Evolutionary conservation across 1,284 basidiomycete genomes (phyloP).

Genomic region (Taiwanofungus camphoratus): DNA sequence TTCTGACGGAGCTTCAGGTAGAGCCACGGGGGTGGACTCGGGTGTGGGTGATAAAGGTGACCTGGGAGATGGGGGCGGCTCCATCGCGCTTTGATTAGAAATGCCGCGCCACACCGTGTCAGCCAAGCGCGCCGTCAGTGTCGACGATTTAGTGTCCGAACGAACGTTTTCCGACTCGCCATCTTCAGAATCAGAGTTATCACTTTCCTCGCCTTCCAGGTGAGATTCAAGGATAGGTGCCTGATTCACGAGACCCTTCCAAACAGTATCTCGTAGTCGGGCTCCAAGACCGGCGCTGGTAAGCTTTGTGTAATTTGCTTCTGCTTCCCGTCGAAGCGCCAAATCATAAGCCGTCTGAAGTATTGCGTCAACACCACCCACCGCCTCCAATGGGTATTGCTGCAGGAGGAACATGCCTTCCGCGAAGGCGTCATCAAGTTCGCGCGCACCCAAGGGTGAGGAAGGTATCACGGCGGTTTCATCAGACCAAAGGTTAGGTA

Average conservation of each 20-base stretch:
- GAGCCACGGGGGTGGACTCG: constrained; percentile 7
- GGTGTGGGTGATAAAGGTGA: constrained; percentile 11
- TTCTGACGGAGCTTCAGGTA: constrained; percentile 10
- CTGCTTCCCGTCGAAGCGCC: constrained; percentile 41
- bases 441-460: constrained; percentile 44
- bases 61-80: constrained; percentile 37
- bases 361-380: constrained; percentile 66
- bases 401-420: constrained; percentile 62
- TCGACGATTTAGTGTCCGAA: constrained; percentile 21
- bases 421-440: constrained; percentile 58
- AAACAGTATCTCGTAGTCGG: constrained; percentile 55
- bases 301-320: constrained; percentile 23
- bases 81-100: constrained; percentile 70
- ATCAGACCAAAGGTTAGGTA: constrained; percentile 51
- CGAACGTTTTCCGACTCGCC: constrained; percentile 36
- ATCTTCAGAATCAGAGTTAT: constrained; percentile 27
- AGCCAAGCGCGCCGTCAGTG: constrained; percentile 50
- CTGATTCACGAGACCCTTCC: constrained; percentile 61
- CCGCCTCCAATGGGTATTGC: constrained; percentile 53
- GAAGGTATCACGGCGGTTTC: constrained; percentile 35
- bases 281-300: constrained; percentile 42
- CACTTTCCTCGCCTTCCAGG: constrained; percentile 29
- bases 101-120: constrained; percentile 67
- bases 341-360: constrained; percentile 63
- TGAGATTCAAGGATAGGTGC: constrained; percentile 19